Conservation (phyloP, 2,329 filamentous ascomycete genomes). For the Macrophomina phaseolina region DNA sequence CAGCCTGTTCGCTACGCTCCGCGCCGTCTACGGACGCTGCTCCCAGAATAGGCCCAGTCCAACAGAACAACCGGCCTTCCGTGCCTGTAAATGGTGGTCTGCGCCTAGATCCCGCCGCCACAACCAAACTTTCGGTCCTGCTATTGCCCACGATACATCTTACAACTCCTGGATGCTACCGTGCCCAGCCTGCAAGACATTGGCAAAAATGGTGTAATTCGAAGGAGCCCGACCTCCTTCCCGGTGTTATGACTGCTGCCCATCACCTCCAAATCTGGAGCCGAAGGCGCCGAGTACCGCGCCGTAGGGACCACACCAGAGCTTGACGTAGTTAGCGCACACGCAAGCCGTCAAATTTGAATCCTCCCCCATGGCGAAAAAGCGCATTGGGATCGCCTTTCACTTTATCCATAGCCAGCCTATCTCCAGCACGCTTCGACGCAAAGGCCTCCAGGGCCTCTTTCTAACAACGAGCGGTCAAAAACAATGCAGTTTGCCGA, state of each 20-base stretch:
- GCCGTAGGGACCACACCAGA: conserved; percentile 3
- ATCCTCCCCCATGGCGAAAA: not conserved
- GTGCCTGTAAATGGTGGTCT: conserved; percentile 4
- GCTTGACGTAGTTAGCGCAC: not conserved
- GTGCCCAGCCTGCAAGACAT: conserved; percentile 21
- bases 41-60: not conserved
- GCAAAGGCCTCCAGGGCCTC: not conserved
- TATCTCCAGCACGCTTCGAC: not conserved
- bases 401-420: not conserved
- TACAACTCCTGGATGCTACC: not conserved
- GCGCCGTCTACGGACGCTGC: not conserved
- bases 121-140: conserved; percentile 10
- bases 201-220: conserved; percentile 13
- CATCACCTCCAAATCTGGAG: not conserved
- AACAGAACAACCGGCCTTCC: not conserved
- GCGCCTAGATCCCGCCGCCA: conserved; percentile 14
- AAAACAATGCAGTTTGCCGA: not conserved
- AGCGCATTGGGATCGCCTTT: not conserved
- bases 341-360: not conserved
- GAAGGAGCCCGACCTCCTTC: not conserved
- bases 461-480: not conserved
- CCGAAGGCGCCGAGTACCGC: conserved; percentile 20
- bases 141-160: conserved; percentile 9
- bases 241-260: not conserved
- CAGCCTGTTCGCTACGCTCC: conserved; percentile 13